Evolutionary conservation across 768 basidiomycete genomes (phyloP).

Genomic region (Coprinellus micaceus): DNA sequence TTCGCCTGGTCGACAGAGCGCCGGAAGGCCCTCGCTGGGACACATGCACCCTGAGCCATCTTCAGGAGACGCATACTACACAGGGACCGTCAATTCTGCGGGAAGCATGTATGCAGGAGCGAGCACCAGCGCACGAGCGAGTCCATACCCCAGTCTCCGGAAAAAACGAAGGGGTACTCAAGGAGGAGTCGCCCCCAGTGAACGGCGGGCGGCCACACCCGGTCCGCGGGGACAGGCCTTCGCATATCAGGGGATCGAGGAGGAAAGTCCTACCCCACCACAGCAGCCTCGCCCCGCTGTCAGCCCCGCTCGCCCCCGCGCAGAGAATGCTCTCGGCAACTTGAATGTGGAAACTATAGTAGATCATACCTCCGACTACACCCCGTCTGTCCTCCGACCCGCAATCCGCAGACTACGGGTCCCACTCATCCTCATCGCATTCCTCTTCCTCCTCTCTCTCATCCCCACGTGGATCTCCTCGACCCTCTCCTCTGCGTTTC

Average conservation of each 20-base stretch:
- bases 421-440: slow-evolving; percentile 54
- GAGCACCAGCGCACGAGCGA: not conserved
- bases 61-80: too few species aligned
- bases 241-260: too few species aligned
- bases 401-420: slow-evolving; percentile 48
- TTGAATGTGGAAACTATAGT: not conserved
- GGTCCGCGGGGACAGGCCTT: too few species aligned
- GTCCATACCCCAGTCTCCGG: too few species aligned
- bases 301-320: not conserved
- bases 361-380: slow-evolving; percentile 28
- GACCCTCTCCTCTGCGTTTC: slow-evolving; percentile 44
- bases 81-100: too few species aligned
- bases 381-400: slow-evolving; percentile 43
- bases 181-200: too few species aligned
- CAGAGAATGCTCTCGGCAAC: slow-evolving; percentile 12
- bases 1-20: not conserved
- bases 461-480: slow-evolving; percentile 37
- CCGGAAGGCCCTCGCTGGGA: too few species aligned
- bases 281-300: too few species aligned
- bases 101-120: not conserved
- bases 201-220: too few species aligned
- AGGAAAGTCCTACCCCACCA: too few species aligned
- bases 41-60: too few species aligned
- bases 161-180: too few species aligned
- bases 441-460: slow-evolving; percentile 47